A percentile compares a stretch with the other conserved stretches of the same genome.
phyloP scores from a whole-genome alignment of 2,329 filamentous ascomycete species.

The Diatrype stigma region DNA sequence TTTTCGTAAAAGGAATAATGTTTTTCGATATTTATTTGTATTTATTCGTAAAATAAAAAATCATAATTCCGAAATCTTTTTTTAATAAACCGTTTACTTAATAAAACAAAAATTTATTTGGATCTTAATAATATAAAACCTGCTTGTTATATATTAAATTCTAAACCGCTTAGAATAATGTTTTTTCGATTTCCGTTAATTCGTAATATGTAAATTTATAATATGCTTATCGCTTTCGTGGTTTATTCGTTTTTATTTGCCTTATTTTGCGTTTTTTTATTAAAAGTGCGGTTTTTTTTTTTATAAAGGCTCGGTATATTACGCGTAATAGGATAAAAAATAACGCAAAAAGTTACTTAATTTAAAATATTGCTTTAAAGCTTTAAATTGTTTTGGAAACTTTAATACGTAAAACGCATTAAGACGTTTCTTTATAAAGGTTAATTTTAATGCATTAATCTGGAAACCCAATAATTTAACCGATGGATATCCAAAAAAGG shows the following conservation, averaged over 20 bases:
- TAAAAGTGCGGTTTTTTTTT: not conserved
- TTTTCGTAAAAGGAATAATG: not conserved
- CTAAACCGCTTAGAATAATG: too few species aligned
- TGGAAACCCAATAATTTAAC: not conserved
- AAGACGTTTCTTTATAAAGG: not conserved
- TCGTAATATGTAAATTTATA: too few species aligned
- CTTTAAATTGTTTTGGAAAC: not conserved
- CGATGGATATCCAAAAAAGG: not conserved
- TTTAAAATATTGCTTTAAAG: too few species aligned
- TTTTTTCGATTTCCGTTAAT: too few species aligned
- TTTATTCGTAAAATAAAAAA: not conserved
- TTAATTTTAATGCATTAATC: not conserved
- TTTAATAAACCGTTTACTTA: not conserved
- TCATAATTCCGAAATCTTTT: not conserved
- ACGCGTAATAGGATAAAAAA: not conserved
- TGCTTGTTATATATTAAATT: too few species aligned
- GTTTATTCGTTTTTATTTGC: too few species aligned
- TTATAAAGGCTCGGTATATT: not conserved
- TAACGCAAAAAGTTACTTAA: not conserved
- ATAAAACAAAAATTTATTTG: not conserved
- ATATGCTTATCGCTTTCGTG: too few species aligned
- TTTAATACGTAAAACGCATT: not conserved
- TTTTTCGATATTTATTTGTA: not conserved
- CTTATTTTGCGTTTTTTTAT: too few species aligned
- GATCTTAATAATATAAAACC: not conserved